Percentiles rank a stretch among this genome's conserved stretches.
These are phyloP conservation scores for Stereocaulon alpinum DNA, from an alignment of 495 filamentous ascomycete species.

Conservation along the genomic window DNA sequence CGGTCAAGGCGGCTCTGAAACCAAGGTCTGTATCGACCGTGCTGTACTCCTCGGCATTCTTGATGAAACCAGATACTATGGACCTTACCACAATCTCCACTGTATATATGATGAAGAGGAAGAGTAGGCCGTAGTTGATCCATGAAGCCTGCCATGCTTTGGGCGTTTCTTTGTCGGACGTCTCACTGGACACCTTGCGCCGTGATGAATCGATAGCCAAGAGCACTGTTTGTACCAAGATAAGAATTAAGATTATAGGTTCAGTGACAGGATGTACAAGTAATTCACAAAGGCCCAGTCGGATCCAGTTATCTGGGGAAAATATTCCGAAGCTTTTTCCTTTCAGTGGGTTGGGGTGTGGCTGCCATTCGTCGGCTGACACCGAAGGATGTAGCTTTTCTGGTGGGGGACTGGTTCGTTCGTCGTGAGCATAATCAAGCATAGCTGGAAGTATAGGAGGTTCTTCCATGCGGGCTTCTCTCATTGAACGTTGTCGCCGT, in stretches of 20 bases:
- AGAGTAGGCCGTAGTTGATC: conserved; percentile 73
- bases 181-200: conserved; percentile 47
- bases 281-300: conserved; percentile 69
- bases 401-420: conserved; percentile 35
- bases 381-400: conserved; percentile 31
- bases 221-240: conserved; percentile 78
- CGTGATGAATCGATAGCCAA: conserved; percentile 70
- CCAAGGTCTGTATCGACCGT: conserved; percentile 64
- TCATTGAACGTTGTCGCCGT: conserved; percentile 51
- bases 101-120: conserved; percentile 83
- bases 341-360: conserved; percentile 68
- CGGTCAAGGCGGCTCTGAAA: conserved; percentile 58
- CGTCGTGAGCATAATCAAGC: conserved; percentile 44
- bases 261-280: conserved; percentile 84
- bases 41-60: conserved; percentile 79
- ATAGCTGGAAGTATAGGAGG: conserved; percentile 50
- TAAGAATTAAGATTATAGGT: conserved; percentile 75
- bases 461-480: conserved; percentile 40
- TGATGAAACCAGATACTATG: conserved; percentile 83
- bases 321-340: conserved; percentile 84
- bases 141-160: conserved; percentile 52
- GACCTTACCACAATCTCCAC: conserved; percentile 70
- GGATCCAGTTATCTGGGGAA: conserved; percentile 61
- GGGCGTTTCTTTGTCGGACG: conserved; percentile 35
- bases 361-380: conserved; percentile 28